Base-by-base conservation (phyloP, 2,329 filamentous ascomycete species). In the Cryoendolithus antarcticus region DNA sequence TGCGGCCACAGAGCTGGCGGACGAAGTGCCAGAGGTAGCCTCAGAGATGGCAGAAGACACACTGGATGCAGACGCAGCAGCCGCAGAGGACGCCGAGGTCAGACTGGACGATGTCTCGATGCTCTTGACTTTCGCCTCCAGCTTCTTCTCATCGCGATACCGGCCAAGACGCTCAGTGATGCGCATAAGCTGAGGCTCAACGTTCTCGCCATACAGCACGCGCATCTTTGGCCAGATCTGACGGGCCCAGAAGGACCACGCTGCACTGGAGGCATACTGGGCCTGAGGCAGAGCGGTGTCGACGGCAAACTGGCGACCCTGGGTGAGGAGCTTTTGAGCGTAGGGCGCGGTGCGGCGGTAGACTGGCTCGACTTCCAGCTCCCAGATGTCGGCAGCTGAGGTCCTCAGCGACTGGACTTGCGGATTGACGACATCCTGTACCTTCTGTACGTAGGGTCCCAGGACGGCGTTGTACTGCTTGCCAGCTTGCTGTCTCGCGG, bases 151-250 rank as follows among this genome's bases (percentile, higher is more conserved):
- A 51, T 74, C 71, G 47, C 70, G 78, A 61, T 86, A 84, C 35
- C 82, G 71, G 31, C 86, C 88, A 9, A 98, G 72, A 34, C 88
- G 79, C 64, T 95, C 82, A 9, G 85, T 84, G 53, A 98, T 96
- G 52, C 86, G 85, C 41, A 89, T 75, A 9, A 98, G 71, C 61
- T 98, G 93, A 9, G 93, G 93, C 63, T 96, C 88, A 3, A 98
- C 88, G 51, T 93, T 94, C 55, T 94, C 80, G 8, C 80, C 75
- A 55, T 96, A 96, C 4, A 95, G 65, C 9, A 82, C 71, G 19
- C 82, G 77, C 8, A 95, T 46, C 47, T 82, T 80, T 2, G 89
- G 89, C 80, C 84, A 91, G 10, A 96, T 66, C 2, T 77, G 80
- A 35, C 75, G 74, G 41, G 86, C 75, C 28, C 93, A 63, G 54